A percentile compares a stretch with the other conserved stretches of the same genome.
phyloP scores from a whole-genome alignment of 768 basidiomycete species.

The Mycena chlorophos region DNA sequence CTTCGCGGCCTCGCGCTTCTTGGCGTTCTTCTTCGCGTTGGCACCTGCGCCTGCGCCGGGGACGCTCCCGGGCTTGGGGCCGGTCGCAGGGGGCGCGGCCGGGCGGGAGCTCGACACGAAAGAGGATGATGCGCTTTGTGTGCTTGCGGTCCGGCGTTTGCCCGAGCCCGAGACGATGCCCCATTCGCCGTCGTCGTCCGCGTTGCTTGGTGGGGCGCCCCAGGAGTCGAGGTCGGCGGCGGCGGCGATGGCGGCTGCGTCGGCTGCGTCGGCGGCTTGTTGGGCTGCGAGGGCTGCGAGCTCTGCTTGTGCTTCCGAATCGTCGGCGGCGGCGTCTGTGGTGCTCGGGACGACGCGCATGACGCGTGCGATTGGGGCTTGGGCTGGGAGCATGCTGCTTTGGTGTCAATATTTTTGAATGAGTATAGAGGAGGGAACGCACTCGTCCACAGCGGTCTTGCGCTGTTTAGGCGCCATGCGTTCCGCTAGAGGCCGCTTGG shows the following conservation, averaged over 20 bases:
- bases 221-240: background rate
- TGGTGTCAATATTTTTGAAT: slow-evolving; percentile 14
- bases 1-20: slow-evolving; percentile 58
- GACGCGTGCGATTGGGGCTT: slow-evolving; percentile 58
- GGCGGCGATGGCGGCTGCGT: slow-evolving; percentile 1
- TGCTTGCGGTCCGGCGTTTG: slow-evolving; percentile 17
- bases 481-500: slow-evolving; percentile 57
- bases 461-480: slow-evolving; percentile 62
- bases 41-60: slow-evolving; percentile 20
- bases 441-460: slow-evolving; percentile 71
- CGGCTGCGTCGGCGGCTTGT: slow-evolving; percentile 13
- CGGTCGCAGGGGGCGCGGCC: background rate
- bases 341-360: slow-evolving; percentile 59
- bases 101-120: background rate
- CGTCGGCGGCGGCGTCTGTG: background rate
- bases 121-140: slow-evolving; percentile 8
- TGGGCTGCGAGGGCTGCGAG: slow-evolving; percentile 6
- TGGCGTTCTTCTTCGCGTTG: slow-evolving; percentile 48
- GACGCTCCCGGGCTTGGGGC: background rate
- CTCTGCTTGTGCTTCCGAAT: background rate
- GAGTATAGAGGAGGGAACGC: slow-evolving; percentile 12
- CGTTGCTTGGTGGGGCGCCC: slow-evolving; percentile 51
- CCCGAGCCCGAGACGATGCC: slow-evolving; percentile 58
- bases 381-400: slow-evolving; percentile 65
- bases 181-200: slow-evolving; percentile 80